Percentiles rank a stretch among this genome's conserved stretches.
phyloP scores from a whole-genome alignment of 805 yeast genomes.

The Candida germanica region DNA sequence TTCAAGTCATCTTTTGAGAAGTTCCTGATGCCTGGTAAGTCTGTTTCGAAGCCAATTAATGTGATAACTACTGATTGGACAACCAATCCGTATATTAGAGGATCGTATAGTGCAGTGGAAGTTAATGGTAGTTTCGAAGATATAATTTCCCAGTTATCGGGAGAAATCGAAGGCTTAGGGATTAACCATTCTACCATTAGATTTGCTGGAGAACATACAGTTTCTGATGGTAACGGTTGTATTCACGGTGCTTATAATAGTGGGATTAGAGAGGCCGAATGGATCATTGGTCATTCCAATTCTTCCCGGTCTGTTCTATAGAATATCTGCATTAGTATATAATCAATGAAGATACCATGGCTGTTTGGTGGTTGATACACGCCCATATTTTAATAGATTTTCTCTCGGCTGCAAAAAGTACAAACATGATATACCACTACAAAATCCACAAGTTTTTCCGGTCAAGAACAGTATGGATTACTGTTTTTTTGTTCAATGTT shows the following conservation, averaged over 20 bases:
- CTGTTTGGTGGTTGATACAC: no score
- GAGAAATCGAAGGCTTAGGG: slow-evolving; percentile 32
- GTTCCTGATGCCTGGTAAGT: slow-evolving; percentile 16
- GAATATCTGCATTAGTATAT: no score
- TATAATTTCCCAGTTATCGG: slow-evolving; percentile 55
- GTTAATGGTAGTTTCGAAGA: slow-evolving; percentile 70
- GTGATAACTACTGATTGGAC: slow-evolving; percentile 70
- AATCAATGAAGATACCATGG: no score
- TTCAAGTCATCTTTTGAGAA: slow-evolving; percentile 51
- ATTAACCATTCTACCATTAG: slow-evolving; percentile 50
- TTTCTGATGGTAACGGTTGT: slow-evolving; percentile 84
- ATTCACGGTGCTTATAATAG: slow-evolving; percentile 88
- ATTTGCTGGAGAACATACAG: slow-evolving; percentile 92
- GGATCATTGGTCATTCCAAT: slow-evolving; percentile 22
- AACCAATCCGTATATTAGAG: slow-evolving; percentile 69
- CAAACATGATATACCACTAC: no score
- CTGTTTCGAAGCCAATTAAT: slow-evolving; percentile 25
- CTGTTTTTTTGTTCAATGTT: no score
- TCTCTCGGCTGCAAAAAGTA: no score
- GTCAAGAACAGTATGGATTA: no score
- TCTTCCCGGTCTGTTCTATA: no score
- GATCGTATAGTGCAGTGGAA: slow-evolving; percentile 74
- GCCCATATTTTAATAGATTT: no score
- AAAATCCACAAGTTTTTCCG: no score
- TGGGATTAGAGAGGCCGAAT: slow-evolving; percentile 56